Evolutionary conservation across 2,329 filamentous ascomycete genomes (phyloP), one percentile per base, ranked within the genome.

Genomic region (Aspergillus ustus): DNA sequence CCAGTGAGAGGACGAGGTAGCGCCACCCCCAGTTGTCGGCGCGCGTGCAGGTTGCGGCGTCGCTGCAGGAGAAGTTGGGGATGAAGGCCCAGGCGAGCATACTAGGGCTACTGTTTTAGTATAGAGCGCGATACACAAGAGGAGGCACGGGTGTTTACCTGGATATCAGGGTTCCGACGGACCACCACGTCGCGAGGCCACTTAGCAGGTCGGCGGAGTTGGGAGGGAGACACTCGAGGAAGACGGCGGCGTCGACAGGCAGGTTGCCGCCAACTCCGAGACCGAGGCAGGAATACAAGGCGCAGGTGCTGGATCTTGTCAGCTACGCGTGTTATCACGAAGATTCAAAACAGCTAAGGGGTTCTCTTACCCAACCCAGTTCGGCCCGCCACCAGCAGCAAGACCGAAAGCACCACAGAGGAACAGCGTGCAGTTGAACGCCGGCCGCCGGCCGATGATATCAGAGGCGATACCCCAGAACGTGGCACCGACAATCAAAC

Each of bases 161-260:
- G 57, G 89, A 87, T 59, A 89, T 84, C 6, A 96, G 82, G 72
- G 94, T 91, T 5, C 92, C 92, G n/a, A 95, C 78, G 0, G 91
- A 90, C 91, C 92, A 96, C 89, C 91, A 95, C 6, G 92, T 85
- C 4, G 90, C 92, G 17, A 96, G 81, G 49, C 94, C 81, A 0
- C 91, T 95, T 29, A 94, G 80, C 15, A 94, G 83, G 37, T 87
- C 87, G 64, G 87, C 88, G n/a, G 87, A 89, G 0, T 88, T 85
- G 59, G 89, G 88, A 0, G 92, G 92, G 1, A 96, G 79, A 66
- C 94, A 94, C 71, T 96, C 92, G 44, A 96, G 83, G 73, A 96
- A 95, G 2, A 95, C 80, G 0, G 91, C 90, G 37, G 90, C 90
- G 72, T 94, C 91, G 1, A 93, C 89, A 1, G 90, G 90, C 20